Conservation (phyloP, 2,329 filamentous ascomycete genomes). For the Epichloe aotearoae region DNA sequence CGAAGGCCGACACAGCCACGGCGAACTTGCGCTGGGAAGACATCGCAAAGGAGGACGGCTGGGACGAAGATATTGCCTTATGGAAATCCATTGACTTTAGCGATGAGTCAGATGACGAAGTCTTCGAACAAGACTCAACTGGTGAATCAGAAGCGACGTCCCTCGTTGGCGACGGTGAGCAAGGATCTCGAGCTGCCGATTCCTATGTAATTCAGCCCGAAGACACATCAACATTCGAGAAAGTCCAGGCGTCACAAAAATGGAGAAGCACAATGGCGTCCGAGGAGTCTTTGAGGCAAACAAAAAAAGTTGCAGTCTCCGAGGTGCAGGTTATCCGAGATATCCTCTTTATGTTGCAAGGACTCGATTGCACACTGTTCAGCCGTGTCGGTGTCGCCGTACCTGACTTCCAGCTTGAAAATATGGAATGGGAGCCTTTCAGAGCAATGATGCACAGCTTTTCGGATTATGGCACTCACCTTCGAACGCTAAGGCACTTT, state of each 20-base stretch:
- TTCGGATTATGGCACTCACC: constrained; percentile 31
- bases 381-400: constrained; percentile 25
- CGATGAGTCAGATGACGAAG: constrained; percentile 47
- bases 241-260: constrained; percentile 19
- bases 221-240: constrained; percentile 18
- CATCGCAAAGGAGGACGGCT: constrained; percentile 62
- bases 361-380: constrained; percentile 64
- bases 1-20: constrained; percentile 26
- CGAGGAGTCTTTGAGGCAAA: constrained; percentile 18
- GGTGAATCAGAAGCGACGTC: constrained; percentile 23
- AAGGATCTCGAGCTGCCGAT: constrained; percentile 13
- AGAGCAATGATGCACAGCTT: constrained; percentile 33
- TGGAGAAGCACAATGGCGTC: constrained; percentile 24
- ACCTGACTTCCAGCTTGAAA: constrained; percentile 30
- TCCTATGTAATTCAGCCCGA: constrained; percentile 23
- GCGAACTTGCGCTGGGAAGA: constrained; percentile 62
- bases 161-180: constrained; percentile 18
- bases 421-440: constrained; percentile 37
- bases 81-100: constrained; percentile 61
- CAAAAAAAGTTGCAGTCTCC: constrained; percentile 37
- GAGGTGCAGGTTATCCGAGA: constrained; percentile 68
- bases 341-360: constrained; percentile 71
- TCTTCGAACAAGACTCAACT: constrained; percentile 21
- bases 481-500: constrained; percentile 34
- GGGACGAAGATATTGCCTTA: constrained; percentile 50